Evolutionary conservation across 164 flowering plant species (phyloP), one percentile per base, ranked within the genome.

Genomic region (Stephania japonica): DNA sequence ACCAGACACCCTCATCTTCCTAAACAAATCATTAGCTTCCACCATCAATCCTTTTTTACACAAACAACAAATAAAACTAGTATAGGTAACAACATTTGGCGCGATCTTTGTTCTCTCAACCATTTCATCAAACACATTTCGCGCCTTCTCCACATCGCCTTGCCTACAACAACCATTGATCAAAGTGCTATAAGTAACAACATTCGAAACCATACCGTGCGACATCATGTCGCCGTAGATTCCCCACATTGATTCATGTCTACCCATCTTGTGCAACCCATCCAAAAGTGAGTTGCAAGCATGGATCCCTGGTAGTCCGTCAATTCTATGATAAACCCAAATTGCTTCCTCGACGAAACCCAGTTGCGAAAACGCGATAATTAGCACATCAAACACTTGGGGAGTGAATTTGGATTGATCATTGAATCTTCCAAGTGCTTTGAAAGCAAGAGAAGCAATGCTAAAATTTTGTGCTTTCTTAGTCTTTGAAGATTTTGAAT

Each of bases 301-400:
- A 65, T 80, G 86, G 53, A 85, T 32, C 0, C 78, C 67, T 3
- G 94, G 98, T 78, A 6, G 0, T 25, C 50, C 70, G 7, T 70
- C 78, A 18, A 84, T 73, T 77, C 84, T 84, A 18, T 67, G 25
- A 70, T 84, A 85, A 65, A 93, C 90, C 93, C 89, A 88, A 72
- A 77, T 65, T 6, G 92, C 97, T 65, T 93, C 94, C 16, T 87
- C 87, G 13, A 88, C 79, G 26, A 85, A 80, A 75, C 89, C 87
- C 88, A 86, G 79, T 73, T 88, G 85, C 61, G 79, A 86, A 26
- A 90, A 78, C 2, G 84, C 87, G 62, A 85, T 72, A 50, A 92
- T 79, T 65, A 89, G 67, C 69, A 84, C 81, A 6, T 87, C 85
- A 77, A 84, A 86, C 79, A 84, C 89, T 26, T 78, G 42, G 5